Base-by-base conservation (phyloP, 2,329 filamentous ascomycete genomes). In the Pezicula rhizophila region DNA sequence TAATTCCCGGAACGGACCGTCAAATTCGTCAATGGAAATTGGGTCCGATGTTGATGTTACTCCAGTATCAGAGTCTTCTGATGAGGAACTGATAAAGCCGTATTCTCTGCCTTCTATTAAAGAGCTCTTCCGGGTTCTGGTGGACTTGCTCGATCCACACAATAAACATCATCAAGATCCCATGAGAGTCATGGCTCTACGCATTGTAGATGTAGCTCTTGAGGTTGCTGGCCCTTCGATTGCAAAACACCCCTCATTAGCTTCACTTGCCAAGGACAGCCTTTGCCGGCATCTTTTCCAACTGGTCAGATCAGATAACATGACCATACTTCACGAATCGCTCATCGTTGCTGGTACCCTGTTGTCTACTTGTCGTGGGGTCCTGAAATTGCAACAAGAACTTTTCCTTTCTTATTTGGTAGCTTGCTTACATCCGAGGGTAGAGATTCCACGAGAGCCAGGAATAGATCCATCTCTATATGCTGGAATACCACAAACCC, bases 141-240 rank as follows among this genome's bases (percentile, higher is more conserved):
- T 97, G 40, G 92, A 95, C 65, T 83, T 99, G 14, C 71, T 99
- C 23, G 90, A 99, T 63, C 93, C 95, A 1, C 88, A 96, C 62
- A 92, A 97, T 67, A 84, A 82, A 46, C 88, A 92, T 59, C 89
- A 96, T 66, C 95, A 90, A 2, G 93, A 99, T 64, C 85, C 89
- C 1, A 93, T 97, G 85, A 82, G 92, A 58, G 89, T 99, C 37
- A 99, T 99, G 91, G 93, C 93, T 15, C 72, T 99, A 56, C 83
- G 93, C 39, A 97, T 99, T 55, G 93, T 99, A 48, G 93, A 99
- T 66, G 93, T 99, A 40, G 93, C 93, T 2, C 78, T 99, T 18
- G 93, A 99, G 68, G 92, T 99, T 50, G 90, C 93, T 2, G 93
- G 93, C 0, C 92, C 93, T 4, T 95, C 91, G 7, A 96, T 99